These are phyloP conservation scores for Moesziomyces sp. DNA, from an alignment of 1,284 basidiomycete genomes.

Conservation along the genomic window DNA sequence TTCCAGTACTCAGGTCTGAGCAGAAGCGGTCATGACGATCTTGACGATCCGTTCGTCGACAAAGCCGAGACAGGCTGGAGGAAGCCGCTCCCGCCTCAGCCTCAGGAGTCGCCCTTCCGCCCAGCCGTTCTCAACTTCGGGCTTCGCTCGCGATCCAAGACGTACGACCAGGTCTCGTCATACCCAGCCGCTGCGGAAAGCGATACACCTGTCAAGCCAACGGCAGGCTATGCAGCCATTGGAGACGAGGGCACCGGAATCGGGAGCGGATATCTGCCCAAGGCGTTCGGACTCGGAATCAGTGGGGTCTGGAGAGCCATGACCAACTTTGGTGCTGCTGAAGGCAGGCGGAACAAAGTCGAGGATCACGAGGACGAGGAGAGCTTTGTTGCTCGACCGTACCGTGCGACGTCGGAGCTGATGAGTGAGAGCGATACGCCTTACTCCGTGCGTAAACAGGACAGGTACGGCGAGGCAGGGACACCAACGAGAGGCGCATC, in stretches of 20 bases:
- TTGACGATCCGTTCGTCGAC: conserved; percentile 16
- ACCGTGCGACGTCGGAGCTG: conserved; percentile 9
- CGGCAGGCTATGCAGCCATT: neutral
- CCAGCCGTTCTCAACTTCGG: conserved; percentile 28
- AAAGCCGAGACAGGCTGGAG: conserved; percentile 1
- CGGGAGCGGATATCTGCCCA: neutral
- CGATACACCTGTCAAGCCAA: conserved; percentile 21
- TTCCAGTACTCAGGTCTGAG: neutral
- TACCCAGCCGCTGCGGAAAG: neutral
- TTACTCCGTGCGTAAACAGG: conserved; percentile 5
- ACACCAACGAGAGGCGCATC: conserved; percentile 6
- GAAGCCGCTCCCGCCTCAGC: conserved; percentile 34
- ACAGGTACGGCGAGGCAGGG: neutral
- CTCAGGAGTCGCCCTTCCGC: conserved; percentile 35
- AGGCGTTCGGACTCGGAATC: conserved; percentile 29
- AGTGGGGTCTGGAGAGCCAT: conserved; percentile 34
- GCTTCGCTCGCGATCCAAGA: conserved; percentile 30
- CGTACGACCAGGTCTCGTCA: conserved; percentile 17
- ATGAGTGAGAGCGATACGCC: conserved; percentile 38
- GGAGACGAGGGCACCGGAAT: neutral
- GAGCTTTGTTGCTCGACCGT: conserved; percentile 20
- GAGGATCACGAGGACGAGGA: conserved; percentile 26
- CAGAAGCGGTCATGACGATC: neutral
- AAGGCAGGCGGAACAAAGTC: conserved; percentile 1
- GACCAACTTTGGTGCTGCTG: conserved; percentile 4